Base-by-base conservation (phyloP, 179 eudicot genomes). In the Kewa caespitosa region DNA sequence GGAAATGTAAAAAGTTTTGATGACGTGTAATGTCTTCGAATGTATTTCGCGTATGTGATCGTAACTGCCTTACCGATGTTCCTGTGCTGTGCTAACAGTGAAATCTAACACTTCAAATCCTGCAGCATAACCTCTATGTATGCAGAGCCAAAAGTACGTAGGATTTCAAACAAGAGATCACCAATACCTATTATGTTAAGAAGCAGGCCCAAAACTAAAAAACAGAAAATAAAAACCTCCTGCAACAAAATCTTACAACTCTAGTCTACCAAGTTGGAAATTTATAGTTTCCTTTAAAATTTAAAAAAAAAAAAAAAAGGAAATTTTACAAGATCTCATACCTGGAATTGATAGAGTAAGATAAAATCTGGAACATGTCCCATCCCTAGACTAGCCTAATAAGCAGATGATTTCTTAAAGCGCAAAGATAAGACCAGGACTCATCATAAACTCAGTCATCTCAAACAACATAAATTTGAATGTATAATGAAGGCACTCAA, bases 391-490 rank as follows among this genome's bases (percentile, higher is more conserved):
- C 72, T 68, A 68, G 57, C 10, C 10, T 64, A 37, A 48, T 14
- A 14, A 25, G 22, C 39, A 70, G 12, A 34, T 11, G 30, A 68
- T 41, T 46, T 42, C 31, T 75, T 50, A 68, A 31, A 69, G 34
- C 43, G 37, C 32, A 14, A 68, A 65, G 6, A 48, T 33, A n/a
- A 55, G 43, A 18, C 78, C 69, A 48, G 75, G 71, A 38, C 78
- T 70, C 33, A 69, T 38, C 30, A 74, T 55, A 36, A 74, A 23
- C 59, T 74, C 57, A 25, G 46, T 52, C 39, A 74, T 27, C 73
- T 60, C 82, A 10, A 68, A 74, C 64, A 74, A 28, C 67, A 74
- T 33, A 22, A 38, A 48, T 33, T 43, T 74, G 67, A 52, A 74
- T 69, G 69, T 50, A 55, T 70, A 55, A 33, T 22, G 72, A 13